These are phyloP conservation scores for Sarocladiaceae sp. DNA, from an alignment of 2,329 filamentous ascomycete species.

Conservation along the genomic window DNA sequence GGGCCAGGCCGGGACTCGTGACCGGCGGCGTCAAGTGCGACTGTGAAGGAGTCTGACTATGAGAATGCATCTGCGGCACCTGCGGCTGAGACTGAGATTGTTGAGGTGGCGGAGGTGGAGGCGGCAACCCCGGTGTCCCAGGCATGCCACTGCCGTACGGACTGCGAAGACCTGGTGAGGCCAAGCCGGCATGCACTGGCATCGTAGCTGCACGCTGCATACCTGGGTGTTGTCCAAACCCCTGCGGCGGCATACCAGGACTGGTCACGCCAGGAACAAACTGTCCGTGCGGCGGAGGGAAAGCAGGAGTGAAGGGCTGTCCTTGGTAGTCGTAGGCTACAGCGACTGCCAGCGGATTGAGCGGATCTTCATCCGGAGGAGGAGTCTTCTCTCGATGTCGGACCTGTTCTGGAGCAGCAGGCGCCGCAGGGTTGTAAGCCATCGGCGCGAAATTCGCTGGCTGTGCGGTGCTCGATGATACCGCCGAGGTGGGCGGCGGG, in stretches of 20 bases:
- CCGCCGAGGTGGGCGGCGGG: conserved; percentile 17
- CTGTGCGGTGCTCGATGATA: conserved; percentile 13
- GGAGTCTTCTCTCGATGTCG: conserved; percentile 74
- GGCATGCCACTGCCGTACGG: conserved; percentile 41
- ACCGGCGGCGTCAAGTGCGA: conserved; percentile 22
- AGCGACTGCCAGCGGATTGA: conserved; percentile 52
- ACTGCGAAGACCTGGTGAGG: conserved; percentile 33
- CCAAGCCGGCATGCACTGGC: conserved; percentile 33
- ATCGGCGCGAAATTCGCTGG: conserved; percentile 53
- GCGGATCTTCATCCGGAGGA: conserved; percentile 59
- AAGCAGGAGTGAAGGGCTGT: conserved; percentile 46
- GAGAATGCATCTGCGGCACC: conserved; percentile 11
- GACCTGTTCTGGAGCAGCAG: conserved; percentile 66
- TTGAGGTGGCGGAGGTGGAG: conserved; percentile 19
- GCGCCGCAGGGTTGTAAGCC: conserved; percentile 74
- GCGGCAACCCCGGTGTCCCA: conserved; percentile 34
- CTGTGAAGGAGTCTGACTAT: conserved; percentile 15
- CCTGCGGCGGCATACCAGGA: conserved; percentile 33
- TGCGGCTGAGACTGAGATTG: conserved; percentile 12
- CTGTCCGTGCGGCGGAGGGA: conserved; percentile 37
- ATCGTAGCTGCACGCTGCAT: conserved; percentile 44
- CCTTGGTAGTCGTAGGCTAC: conserved; percentile 50
- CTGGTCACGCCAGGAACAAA: conserved; percentile 39
- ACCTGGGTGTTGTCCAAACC: conserved; percentile 37
- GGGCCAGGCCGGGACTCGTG: conserved; percentile 29